Conservation (phyloP, 345 rosid species). For the Aquilaria yunnanensis region DNA sequence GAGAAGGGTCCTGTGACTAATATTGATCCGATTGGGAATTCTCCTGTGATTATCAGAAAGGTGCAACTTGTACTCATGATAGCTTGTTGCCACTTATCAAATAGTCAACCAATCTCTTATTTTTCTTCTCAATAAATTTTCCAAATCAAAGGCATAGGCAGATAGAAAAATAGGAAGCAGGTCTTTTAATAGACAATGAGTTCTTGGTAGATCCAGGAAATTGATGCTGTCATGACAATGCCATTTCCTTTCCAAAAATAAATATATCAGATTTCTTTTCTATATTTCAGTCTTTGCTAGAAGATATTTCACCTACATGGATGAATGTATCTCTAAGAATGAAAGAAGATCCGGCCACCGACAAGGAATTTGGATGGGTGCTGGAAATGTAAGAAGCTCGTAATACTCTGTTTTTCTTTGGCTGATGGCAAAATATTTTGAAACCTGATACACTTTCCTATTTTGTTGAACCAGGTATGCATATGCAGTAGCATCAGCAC, state of each 20-base stretch:
- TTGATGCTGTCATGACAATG: background rate
- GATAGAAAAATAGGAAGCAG: background rate
- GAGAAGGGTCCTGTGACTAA: slow-evolving; percentile 60
- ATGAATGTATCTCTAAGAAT: slow-evolving; percentile 67
- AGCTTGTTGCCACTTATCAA: background rate
- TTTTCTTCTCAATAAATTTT: no score
- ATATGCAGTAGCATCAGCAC: slow-evolving; percentile 75
- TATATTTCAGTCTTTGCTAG: slow-evolving; percentile 44
- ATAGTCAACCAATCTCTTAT: no score
- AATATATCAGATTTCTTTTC: background rate
- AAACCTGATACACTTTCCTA: background rate
- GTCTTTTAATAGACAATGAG: background rate
- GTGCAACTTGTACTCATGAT: slow-evolving; percentile 19
- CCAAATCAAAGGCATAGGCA: no score
- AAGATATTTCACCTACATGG: slow-evolving; percentile 72
- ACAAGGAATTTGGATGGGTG: slow-evolving; percentile 84
- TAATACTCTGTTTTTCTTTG: slow-evolving; percentile 7
- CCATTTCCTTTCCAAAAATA: background rate
- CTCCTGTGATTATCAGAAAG: slow-evolving; percentile 73
- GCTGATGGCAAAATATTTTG: slow-evolving; percentile 2
- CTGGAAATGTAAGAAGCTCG: slow-evolving; percentile 57
- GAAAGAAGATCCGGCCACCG: slow-evolving; percentile 69
- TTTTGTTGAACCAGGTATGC: slow-evolving; percentile 52
- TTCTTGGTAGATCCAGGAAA: background rate
- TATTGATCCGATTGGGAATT: slow-evolving; percentile 75